Conservation (phyloP, 768 basidiomycete species). For the Kwoniella europaea region DNA sequence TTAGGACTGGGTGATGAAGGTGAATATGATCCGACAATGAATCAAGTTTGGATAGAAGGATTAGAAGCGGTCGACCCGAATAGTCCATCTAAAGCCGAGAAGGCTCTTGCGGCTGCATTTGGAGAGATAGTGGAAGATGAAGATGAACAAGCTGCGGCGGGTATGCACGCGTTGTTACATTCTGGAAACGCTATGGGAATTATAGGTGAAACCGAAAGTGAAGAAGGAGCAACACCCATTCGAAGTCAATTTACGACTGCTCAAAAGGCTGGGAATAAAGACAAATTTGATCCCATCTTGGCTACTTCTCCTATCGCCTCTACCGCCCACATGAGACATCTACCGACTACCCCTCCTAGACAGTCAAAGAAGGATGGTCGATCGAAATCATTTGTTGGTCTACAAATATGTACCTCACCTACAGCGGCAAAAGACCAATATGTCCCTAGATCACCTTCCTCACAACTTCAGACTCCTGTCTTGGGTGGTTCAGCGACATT, state of each 20-base stretch:
- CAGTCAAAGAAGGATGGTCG: conserved; percentile 28
- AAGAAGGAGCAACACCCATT: conserved; percentile 13
- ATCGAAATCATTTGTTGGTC: conserved; percentile 53
- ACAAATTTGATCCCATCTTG: conserved; percentile 33
- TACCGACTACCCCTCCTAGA: conserved; percentile 17
- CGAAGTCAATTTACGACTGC: conserved; percentile 32
- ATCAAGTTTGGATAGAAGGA: conserved; percentile 55
- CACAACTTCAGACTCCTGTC: conserved; percentile 12
- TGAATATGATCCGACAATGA: conserved; percentile 37
- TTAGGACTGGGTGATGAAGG: conserved; percentile 46
- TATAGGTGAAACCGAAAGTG: conserved; percentile 45
- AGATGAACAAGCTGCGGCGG: conserved; percentile 37
- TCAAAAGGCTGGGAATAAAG: conserved; percentile 32
- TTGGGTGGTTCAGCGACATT: conserved; percentile 12
- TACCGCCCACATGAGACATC: conserved; percentile 9
- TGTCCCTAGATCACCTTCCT: conserved; percentile 19
- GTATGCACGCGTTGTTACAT: conserved; percentile 46
- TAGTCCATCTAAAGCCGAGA: conserved; percentile 29
- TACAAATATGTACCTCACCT: conserved; percentile 43
- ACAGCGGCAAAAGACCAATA: conserved; percentile 10
- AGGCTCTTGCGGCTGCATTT: conserved; percentile 30
- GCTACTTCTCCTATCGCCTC: conserved; percentile 19
- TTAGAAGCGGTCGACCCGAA: conserved; percentile 42
- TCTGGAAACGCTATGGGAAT: conserved; percentile 29
- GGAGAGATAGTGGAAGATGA: conserved; percentile 50